A percentile compares a stretch with the other conserved stretches of the same genome.
These are phyloP conservation scores for Skeletonema tropicum DNA, from an alignment of 108 stramenopile genomes.

Conservation along the genomic window DNA sequence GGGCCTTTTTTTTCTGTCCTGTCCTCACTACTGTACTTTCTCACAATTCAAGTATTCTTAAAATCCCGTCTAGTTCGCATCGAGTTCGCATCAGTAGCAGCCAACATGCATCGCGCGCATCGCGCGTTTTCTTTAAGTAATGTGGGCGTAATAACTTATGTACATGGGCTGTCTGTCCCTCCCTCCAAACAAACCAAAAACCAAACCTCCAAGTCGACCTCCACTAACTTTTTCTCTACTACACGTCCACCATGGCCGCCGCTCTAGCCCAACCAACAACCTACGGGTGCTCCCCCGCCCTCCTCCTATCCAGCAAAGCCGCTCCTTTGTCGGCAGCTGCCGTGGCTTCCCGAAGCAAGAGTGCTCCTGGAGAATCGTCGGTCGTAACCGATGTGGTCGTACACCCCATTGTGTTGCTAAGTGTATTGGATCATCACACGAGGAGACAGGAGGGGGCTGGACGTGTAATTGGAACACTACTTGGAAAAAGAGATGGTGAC, in stretches of 20 bases:
- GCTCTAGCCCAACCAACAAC: conserved; percentile 28
- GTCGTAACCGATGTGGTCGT: conserved; percentile 64
- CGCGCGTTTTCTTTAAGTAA: too few species aligned
- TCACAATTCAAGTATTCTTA: too few species aligned
- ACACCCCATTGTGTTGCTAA: conserved; percentile 83
- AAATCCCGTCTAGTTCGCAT: too few species aligned
- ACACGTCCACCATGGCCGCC: conserved; percentile 18
- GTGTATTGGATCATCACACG: conserved; percentile 87
- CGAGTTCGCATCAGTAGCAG: too few species aligned
- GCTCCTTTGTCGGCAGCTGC: not conserved
- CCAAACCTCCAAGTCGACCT: not conserved
- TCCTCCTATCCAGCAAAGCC: conserved; percentile 28
- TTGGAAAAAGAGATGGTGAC: conserved; percentile 72
- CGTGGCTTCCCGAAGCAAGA: conserved; percentile 6
- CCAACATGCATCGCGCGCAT: too few species aligned
- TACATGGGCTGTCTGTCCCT: not conserved
- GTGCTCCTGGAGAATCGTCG: not conserved
- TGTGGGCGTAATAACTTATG: too few species aligned
- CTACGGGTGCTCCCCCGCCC: conserved; percentile 44
- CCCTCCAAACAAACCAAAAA: not conserved
- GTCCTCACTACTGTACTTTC: too few species aligned
- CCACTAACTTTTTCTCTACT: not conserved
- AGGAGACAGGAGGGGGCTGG: conserved; percentile 77
- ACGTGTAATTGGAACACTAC: conserved; percentile 84
- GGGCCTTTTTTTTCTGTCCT: too few species aligned